Conservation (phyloP, 2,329 filamentous ascomycete genomes). For the Delphinella strobiligena region DNA sequence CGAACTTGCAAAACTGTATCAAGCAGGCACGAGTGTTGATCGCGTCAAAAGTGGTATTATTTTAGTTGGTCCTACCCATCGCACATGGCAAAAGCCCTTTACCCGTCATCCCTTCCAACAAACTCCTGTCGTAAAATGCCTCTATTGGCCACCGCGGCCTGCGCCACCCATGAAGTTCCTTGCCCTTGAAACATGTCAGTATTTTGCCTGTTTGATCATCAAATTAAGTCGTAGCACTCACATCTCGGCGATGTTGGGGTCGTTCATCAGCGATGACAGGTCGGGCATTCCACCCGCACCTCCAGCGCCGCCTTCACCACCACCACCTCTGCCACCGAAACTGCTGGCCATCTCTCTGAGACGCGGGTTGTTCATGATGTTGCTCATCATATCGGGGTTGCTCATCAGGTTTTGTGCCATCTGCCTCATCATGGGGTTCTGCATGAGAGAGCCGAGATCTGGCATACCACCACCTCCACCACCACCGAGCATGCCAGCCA, state of each 20-base stretch:
- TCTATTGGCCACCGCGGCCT: slow-evolving; percentile 31
- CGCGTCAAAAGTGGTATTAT: background rate
- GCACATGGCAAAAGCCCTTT: background rate
- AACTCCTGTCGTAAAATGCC: background rate
- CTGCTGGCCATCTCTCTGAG: slow-evolving; percentile 76
- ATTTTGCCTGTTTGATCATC: background rate
- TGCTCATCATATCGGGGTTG: slow-evolving; percentile 85
- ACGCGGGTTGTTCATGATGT: slow-evolving; percentile 87
- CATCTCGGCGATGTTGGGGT: slow-evolving; percentile 88
- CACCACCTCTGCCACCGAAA: slow-evolving; percentile 46
- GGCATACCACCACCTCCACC: slow-evolving; percentile 70
- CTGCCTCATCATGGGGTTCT: slow-evolving; percentile 93
- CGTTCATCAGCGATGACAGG: slow-evolving; percentile 73
- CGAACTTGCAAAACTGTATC: too few relatives aligned
- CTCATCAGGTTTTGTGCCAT: slow-evolving; percentile 98
- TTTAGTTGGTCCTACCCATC: background rate
- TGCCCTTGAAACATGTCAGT: slow-evolving; percentile 37
- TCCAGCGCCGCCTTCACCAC: slow-evolving; percentile 19
- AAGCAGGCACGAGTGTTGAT: too few relatives aligned
- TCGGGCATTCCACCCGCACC: slow-evolving; percentile 64
- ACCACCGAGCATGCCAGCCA: slow-evolving; percentile 39
- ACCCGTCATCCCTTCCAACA: background rate
- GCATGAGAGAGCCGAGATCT: slow-evolving; percentile 79
- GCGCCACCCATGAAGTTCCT: slow-evolving; percentile 55
- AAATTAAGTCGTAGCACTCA: slow-evolving; percentile 39